Conservation (phyloP, 2,329 filamentous ascomycete genomes). For the Lachnellula arida region DNA sequence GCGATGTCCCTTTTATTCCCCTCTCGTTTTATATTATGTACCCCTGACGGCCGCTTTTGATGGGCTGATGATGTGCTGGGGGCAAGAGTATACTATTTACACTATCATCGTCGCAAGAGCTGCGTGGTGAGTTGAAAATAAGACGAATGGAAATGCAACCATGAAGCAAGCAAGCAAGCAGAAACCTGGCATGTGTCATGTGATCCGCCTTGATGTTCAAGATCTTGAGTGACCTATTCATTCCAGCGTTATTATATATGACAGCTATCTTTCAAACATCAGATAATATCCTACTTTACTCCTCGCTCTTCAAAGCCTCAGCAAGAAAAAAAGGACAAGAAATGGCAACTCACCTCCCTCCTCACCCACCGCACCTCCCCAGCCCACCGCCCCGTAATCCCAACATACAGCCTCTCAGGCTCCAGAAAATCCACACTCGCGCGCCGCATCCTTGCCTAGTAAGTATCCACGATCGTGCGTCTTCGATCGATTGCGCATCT, state of each 20-base stretch:
- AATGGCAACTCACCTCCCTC: not conserved
- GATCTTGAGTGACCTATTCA: not conserved
- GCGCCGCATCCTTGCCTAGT: not conserved
- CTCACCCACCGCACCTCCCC: not conserved
- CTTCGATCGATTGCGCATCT: not conserved
- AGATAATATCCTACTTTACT: not conserved
- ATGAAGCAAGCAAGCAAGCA: not conserved
- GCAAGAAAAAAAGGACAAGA: not conserved
- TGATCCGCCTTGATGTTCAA: not conserved
- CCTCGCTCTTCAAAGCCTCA: not conserved
- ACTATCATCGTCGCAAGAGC: conserved; percentile 7
- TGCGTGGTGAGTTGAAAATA: conserved; percentile 5
- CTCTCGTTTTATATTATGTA: not conserved
- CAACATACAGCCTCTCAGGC: not conserved
- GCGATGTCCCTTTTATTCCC: not conserved
- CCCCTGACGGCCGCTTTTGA: not conserved
- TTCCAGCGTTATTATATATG: not conserved
- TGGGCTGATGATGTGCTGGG: not conserved
- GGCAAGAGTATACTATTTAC: not conserved
- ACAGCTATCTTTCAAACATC: not conserved
- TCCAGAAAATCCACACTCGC: conserved; percentile 6
- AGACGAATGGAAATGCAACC: not conserved
- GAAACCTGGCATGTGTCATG: not conserved
- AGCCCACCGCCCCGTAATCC: not conserved
- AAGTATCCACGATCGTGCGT: not conserved